These are phyloP conservation scores for Sherardia arvensis DNA, from an alignment of 257 asterid genomes.

Conservation along the genomic window DNA sequence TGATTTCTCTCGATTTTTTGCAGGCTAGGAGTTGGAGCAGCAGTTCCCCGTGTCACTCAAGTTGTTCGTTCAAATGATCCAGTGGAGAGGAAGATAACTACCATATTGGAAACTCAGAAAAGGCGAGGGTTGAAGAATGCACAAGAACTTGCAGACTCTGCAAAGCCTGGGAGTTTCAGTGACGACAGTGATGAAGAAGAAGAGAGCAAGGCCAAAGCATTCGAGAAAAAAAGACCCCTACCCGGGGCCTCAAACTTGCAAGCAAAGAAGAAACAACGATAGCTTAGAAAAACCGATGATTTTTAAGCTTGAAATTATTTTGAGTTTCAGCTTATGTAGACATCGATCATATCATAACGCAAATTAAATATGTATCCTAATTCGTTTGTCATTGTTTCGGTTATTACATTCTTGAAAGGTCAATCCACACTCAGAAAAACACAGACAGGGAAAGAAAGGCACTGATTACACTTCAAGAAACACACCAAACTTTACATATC, in stretches of 20 bases:
- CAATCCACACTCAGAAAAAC: slow-evolving; percentile 9
- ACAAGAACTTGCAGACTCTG: slow-evolving; percentile 27
- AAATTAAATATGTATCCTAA: neutral
- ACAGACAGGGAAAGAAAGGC: neutral
- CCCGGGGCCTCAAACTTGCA: slow-evolving; percentile 13
- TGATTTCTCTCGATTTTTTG: slow-evolving; percentile 8
- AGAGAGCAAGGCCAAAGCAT: slow-evolving; percentile 65
- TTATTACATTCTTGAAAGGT: slow-evolving; percentile 14
- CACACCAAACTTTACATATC: slow-evolving; percentile 14
- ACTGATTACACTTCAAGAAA: slow-evolving; percentile 9
- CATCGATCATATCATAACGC: neutral
- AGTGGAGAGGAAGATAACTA: slow-evolving; percentile 49
- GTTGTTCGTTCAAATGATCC: slow-evolving; percentile 38
- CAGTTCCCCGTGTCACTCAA: slow-evolving; percentile 49
- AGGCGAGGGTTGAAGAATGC: slow-evolving; percentile 27
- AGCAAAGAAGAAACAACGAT: slow-evolving; percentile 35
- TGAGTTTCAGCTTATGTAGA: neutral
- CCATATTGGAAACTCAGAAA: slow-evolving; percentile 40
- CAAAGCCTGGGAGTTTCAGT: slow-evolving; percentile 28
- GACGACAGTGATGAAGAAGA: slow-evolving; percentile 69
- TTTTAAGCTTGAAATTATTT: neutral
- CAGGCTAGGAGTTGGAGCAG: slow-evolving; percentile 90
- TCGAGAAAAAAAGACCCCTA: slow-evolving; percentile 53
- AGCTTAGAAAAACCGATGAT: neutral
- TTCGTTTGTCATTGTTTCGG: neutral